Evolutionary conservation across 306 rosid species (phyloP), one percentile per base, ranked within the genome.

Genomic region (Abrus pulchellus): DNA sequence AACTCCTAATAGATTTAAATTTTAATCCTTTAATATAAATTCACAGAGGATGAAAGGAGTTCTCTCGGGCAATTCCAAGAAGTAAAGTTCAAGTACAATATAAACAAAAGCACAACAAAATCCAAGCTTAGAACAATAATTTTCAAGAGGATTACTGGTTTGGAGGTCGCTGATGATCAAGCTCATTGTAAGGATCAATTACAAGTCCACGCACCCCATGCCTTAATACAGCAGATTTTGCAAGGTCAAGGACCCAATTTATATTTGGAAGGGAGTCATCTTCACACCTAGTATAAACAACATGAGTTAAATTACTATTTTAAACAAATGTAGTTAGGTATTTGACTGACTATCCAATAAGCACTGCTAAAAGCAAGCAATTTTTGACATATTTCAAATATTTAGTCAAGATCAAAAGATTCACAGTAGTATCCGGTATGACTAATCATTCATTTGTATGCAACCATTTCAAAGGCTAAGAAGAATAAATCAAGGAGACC

Each of bases 181-280:
- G 97, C 90, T 94, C 99, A 9, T 94, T 94, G 82, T 94, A 93
- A 82, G 99, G 99, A 89, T 94, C 99, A 83, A 94, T 94, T 83
- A 94, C 97, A 79, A 94, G 97, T 70, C 99, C 99, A 67, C 90
- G 92, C 64, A 94, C 94, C 66, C 99, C 97, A 28, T 94, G 95
- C 90, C 99, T 94, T 68, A 93, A 83, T 32, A 91, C 97, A 27
- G 94, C 97, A 72, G 92, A 88, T 87, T 72, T 90, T 73, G 99
- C 99, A 76, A 91, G 97, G 87, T 89, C 92, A 75, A 94, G 97
- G 68, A 94, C 97, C 99, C 99, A 94, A 41, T 60, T 85, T 81
- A 93, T 83, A 78, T 43, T 91, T 62, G 97, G 97, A 86, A 94
- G 99, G 56, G 93, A 82, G 76, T 91, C 99, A 76, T 94, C 91